Evolutionary conservation across 768 basidiomycete genomes (phyloP), one percentile per base, ranked within the genome.

Genomic region (Pulveroboletus frians): DNA sequence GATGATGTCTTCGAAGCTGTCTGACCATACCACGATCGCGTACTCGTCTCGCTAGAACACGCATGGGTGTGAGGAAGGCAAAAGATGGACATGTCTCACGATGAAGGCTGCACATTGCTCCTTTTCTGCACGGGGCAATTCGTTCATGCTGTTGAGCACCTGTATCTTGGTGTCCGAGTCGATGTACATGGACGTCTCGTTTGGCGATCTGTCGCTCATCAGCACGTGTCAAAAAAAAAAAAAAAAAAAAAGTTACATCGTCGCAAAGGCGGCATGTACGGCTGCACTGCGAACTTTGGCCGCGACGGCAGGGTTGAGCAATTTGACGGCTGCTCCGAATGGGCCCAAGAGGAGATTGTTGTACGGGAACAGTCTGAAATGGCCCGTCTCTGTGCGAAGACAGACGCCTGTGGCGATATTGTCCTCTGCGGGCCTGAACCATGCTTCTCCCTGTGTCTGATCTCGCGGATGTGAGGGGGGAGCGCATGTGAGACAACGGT

Each of bases 41-140:
- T 80, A 79, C 59, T 92, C 92, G 63, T 90, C 85, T 37, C 89
- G 82, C 88, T 88, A 59, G 5, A 26, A 26, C 2, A 26, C 23
- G 23, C 21, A 4, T 21, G 2, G 21, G 21, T 21, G 9, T 37
- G 17, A 30, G 10, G 17, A 13, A 26, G 3, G 14, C 29, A 26
- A 36, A 31, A 31, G 2, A 4, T 29, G 20, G 43, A 34, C 27
- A 70, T 9, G n/a, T 34, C 85, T 64, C 60, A 88, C 88, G 52
- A 91, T 78, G 66, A 94, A 93, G 15, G 92, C 92, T 14, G 82
- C 92, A 47, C 87, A 91, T 61, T 93, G 92, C 60, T 93, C 90
- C 69, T 92, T 92, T 66, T 93, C 88, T 3, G 91, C 89, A 39
- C 78, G 77, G 9, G 85, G 78, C 23, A 94, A 71, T 52, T 81